A percentile compares a stretch with the other conserved stretches of the same genome.
These are phyloP conservation scores for Pseudogymnoascus sp. DNA, from an alignment of 2,329 filamentous ascomycete genomes.

Conservation along the genomic window DNA sequence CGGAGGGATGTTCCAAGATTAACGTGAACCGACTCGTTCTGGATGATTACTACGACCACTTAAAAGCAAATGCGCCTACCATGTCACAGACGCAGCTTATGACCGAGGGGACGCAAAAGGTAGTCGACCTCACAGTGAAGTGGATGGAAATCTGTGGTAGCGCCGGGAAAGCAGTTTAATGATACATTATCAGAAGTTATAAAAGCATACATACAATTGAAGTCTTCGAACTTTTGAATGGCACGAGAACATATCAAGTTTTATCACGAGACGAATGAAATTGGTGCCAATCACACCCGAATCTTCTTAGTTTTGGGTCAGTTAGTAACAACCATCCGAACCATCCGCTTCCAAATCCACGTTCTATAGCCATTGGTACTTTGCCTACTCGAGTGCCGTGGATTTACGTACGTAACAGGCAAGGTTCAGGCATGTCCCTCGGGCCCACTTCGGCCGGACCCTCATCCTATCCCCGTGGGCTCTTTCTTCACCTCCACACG, in stretches of 20 bases:
- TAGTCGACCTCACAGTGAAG: conserved; percentile 32
- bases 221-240: too few species aligned
- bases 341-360: background rate
- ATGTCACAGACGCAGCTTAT: conserved; percentile 34
- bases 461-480: background rate
- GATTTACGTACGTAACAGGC: background rate
- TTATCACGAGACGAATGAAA: too few species aligned
- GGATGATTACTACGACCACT: conserved; percentile 39
- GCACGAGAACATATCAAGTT: too few species aligned
- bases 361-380: background rate
- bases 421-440: background rate
- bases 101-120: conserved; percentile 39
- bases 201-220: background rate
- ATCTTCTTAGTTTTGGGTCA: too few species aligned
- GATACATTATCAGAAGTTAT: conserved; percentile 25
- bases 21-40: conserved; percentile 52
- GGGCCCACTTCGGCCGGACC: background rate
- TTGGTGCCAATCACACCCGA: too few species aligned
- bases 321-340: too few species aligned
- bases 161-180: conserved; percentile 32
- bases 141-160: conserved; percentile 36
- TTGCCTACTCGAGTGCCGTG: background rate
- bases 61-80: conserved; percentile 35
- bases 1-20: conserved; percentile 47
- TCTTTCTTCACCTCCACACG: background rate